Percentiles rank a stretch among this genome's conserved stretches.
Conservation (phyloP, 2,329 filamentous ascomycete genomes). For the Camptophora hylomeconis region DNA sequence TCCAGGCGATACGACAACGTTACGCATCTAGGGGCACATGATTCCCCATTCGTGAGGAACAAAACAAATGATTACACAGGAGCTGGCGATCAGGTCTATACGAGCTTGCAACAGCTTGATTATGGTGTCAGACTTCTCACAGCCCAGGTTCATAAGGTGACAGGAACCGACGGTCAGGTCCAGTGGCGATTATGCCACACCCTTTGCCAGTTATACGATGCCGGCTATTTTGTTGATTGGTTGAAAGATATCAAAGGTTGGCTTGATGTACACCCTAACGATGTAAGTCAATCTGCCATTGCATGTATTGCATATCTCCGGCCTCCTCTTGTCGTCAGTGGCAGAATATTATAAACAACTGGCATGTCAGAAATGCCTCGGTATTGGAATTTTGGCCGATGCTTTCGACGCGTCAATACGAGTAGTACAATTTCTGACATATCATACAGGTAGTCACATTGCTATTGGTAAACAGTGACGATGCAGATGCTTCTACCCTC, state of each 20-base stretch:
- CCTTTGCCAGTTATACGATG: slow-evolving; percentile 54
- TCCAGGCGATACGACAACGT: slow-evolving; percentile 58
- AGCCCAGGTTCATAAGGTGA: slow-evolving; percentile 54
- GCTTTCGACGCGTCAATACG: no score
- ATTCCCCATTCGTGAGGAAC: slow-evolving; percentile 60
- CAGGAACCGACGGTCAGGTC: no score
- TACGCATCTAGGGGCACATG: slow-evolving; percentile 68
- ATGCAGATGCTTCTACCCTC: slow-evolving; percentile 42
- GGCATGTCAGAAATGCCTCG: no score
- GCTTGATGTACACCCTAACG: slow-evolving; percentile 57
- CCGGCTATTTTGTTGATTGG: slow-evolving; percentile 53
- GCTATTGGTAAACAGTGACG: slow-evolving; percentile 58
- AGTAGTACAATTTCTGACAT: no score
- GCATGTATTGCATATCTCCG: no score
- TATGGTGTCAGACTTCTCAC: slow-evolving; percentile 62
- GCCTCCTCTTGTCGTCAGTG: no score
- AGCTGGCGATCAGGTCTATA: slow-evolving; percentile 58
- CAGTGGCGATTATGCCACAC: slow-evolving; percentile 59
- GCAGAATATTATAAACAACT: no score
- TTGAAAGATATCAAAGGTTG: slow-evolving; percentile 50
- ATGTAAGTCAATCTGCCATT: no score
- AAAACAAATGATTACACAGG: slow-evolving; percentile 46
- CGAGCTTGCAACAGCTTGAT: slow-evolving; percentile 56
- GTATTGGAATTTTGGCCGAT: no score
- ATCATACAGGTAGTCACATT: slow-evolving; percentile 69